Base-by-base conservation (phyloP, 495 filamentous ascomycete species). In the Podospora comata region DNA sequence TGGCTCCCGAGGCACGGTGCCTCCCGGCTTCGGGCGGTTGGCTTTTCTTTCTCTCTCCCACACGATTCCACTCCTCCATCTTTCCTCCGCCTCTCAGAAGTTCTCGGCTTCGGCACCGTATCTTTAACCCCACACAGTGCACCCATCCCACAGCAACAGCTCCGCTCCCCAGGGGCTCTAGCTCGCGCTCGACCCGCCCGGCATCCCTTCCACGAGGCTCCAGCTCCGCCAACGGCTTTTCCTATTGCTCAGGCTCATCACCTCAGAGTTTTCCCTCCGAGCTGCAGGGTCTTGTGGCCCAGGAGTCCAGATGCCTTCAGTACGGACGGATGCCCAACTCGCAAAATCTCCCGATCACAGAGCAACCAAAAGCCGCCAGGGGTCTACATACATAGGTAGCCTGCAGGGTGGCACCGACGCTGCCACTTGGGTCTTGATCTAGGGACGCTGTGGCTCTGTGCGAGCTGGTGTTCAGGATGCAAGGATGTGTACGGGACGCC, bases 1-100 rank as follows among this genome's bases (percentile, higher is more conserved):
- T 68, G 67, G 60, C 19, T 54, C 67, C 62, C 20, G 34, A 30
- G 26, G 62, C 62, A 23, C 62, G 44, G 20, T 65, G 62, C 23
- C 62, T 65, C 62, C 53, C 44, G n/a, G 62, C 23, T 7, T 53
- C 30, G 61, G 61, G 30, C 61, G 61, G 18, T 53, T 61, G 23
- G 59, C 59, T 28, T 61, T 23, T 60, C 19, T 27, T 60, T 20
- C 19, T 61, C 26, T 13, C 26, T 4, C 23, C 23, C n/a, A 20
- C 23, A 20, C 56, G 56, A 20, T 58, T 58, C 23, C 56, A 20
- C 56, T 20, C 54, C 54, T 32, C 30, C 30, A 32, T 59, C 56
- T 2, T 2, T 59, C 19, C 19, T 59, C 19, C 56, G 7, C 56
- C 56, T 27, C 26, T 20, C 5, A n/a, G 54, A 57, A 57, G 54